A percentile compares a stretch with the other conserved stretches of the same genome.
phyloP scores from a whole-genome alignment of 768 basidiomycete genomes.

The Psilocybe cubensis region DNA sequence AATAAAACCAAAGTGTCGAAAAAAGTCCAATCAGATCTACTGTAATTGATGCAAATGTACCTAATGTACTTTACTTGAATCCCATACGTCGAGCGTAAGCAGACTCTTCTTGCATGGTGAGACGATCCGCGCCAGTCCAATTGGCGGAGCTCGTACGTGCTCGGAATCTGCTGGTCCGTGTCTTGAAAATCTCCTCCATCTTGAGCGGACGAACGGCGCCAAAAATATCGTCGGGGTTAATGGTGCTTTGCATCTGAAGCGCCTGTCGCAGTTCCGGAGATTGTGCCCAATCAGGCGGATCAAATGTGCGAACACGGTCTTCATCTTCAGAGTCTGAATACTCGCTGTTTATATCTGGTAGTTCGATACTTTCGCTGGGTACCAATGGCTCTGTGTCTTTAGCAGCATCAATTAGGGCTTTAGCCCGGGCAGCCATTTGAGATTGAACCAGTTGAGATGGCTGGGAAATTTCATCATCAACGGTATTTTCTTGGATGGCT shows the following conservation, averaged over 20 bases:
- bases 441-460: slow-evolving; percentile 67
- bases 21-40: background rate
- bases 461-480: slow-evolving; percentile 57
- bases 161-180: slow-evolving; percentile 78
- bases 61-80: slow-evolving; percentile 52
- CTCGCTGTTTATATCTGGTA: slow-evolving; percentile 96
- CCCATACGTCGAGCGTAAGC: slow-evolving; percentile 95
- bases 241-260: slow-evolving; percentile 79
- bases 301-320: slow-evolving; percentile 70
- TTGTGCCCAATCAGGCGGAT: slow-evolving; percentile 89
- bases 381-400: slow-evolving; percentile 49
- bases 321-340: slow-evolving; percentile 98
- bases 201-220: slow-evolving; percentile 82
- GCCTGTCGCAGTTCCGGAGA: slow-evolving; percentile 84
- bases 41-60: background rate
- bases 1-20: background rate
- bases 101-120: slow-evolving; percentile 82
- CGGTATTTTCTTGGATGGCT: slow-evolving; percentile 24
- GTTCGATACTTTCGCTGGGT: slow-evolving; percentile 81
- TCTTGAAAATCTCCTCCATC: slow-evolving; percentile 94
- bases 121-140: slow-evolving; percentile 90
- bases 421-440: slow-evolving; percentile 74
- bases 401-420: slow-evolving; percentile 67
- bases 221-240: slow-evolving; percentile 92
- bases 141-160: slow-evolving; percentile 94